A percentile compares a stretch with the other conserved stretches of the same genome.
Evolutionary conservation across 2,329 filamentous ascomycete species (phyloP).

Genomic region (Truncatella angustata): DNA sequence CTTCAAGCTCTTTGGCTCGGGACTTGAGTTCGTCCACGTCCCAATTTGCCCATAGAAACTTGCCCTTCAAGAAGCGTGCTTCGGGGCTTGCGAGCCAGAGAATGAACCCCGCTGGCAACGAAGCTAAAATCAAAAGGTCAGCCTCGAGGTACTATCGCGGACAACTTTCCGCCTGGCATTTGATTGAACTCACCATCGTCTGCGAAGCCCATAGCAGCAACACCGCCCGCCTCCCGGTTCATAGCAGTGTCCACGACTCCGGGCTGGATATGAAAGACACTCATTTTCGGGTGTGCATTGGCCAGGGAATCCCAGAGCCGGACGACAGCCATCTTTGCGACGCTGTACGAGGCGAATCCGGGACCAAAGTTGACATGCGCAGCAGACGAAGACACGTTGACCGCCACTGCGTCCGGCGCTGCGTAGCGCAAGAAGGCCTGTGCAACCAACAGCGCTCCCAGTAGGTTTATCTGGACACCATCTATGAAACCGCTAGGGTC

Average conservation of each 20-base stretch:
- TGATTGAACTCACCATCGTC: conserved; percentile 28
- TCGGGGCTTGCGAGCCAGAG: conserved; percentile 44
- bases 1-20: conserved; percentile 30
- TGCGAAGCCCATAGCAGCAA: conserved; percentile 16
- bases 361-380: conserved; percentile 30
- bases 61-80: conserved; percentile 43
- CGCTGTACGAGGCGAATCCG: conserved; percentile 34
- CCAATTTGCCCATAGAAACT: conserved; percentile 48
- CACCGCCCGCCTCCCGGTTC: conserved; percentile 15
- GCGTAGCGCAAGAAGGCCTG: conserved; percentile 33
- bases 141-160: conserved; percentile 2
- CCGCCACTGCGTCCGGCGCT: conserved; percentile 26
- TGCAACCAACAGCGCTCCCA: conserved; percentile 29
- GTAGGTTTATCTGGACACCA: conserved; percentile 31
- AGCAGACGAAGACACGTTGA: conserved; percentile 33
- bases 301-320: conserved; percentile 41
- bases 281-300: conserved; percentile 35
- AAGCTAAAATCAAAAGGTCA: conserved; percentile 21
- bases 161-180: no score
- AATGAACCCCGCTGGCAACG: conserved; percentile 38
- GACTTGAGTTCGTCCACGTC: conserved; percentile 48
- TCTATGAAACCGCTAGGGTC: conserved; percentile 32
- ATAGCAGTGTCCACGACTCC: conserved; percentile 32
- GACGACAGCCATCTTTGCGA: conserved; percentile 38
- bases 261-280: conserved; percentile 41